phyloP scores from a whole-genome alignment of 495 filamentous ascomycete species.

The Aspergillus homomorphus region DNA sequence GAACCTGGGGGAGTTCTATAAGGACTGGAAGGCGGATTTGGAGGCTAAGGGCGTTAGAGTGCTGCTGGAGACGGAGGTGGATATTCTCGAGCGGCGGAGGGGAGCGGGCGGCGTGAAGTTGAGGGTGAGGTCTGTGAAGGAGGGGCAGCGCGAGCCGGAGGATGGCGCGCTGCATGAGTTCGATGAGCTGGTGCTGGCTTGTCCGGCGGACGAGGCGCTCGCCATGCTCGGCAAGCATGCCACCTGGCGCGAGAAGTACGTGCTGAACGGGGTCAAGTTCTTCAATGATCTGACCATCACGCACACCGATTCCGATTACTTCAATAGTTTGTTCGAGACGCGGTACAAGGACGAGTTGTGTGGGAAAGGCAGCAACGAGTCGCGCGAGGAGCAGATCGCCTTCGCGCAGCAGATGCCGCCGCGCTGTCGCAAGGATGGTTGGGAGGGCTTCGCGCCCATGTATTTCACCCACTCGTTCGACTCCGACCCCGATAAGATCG shows the following conservation, averaged over 20 bases:
- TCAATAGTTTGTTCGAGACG: constrained; percentile 73
- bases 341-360: constrained; percentile 54
- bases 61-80: constrained; percentile 59
- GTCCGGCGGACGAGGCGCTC: constrained; percentile 66
- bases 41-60: constrained; percentile 60
- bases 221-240: constrained; percentile 60
- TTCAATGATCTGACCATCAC: constrained; percentile 83
- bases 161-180: constrained; percentile 43
- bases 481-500: constrained; percentile 63
- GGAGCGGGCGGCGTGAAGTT: constrained; percentile 49
- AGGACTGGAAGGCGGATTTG: constrained; percentile 63
- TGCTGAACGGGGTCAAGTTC: constrained; percentile 73
- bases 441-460: constrained; percentile 68
- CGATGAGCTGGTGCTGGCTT: constrained; percentile 72
- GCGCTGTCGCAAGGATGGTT: constrained; percentile 32
- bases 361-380: constrained; percentile 44
- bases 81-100: constrained; percentile 54
- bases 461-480: constrained; percentile 73
- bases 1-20: constrained; percentile 68
- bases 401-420: constrained; percentile 47
- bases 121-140: neutral
- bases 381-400: constrained; percentile 47
- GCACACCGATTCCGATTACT: constrained; percentile 72
- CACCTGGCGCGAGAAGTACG: constrained; percentile 60
- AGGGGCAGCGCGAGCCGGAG: neutral